Base-by-base conservation (phyloP, 1,139 yeast genomes). In the Hyphopichia khmerensis region DNA sequence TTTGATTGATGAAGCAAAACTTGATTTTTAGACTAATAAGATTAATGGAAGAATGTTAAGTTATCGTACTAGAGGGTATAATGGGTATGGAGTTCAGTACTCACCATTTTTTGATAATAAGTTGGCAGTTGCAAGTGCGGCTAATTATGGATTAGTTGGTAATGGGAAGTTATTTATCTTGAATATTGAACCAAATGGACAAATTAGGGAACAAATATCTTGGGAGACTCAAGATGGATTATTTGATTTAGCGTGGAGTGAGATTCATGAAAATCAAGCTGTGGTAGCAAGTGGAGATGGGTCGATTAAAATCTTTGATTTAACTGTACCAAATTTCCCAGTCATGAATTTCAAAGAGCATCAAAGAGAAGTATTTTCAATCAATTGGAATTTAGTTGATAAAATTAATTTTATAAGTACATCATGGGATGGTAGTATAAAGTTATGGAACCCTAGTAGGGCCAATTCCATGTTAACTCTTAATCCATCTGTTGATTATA, bases 221-320 rank as follows among this genome's bases (percentile, higher is more conserved):
- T 91, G 89, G 72, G 91, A 90, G 48, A 91, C 98, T 1, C 97
- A 91, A 61, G 99, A 93, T 63, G 96, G 97, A 4, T 68, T 91
- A 18, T 90, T 88, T 57, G 96, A 88, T 55, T 67, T 87, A 4
- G 79, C 95, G 1, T 93, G 98, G 98, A 86, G 93, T 44, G 98
- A 93, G 61, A 48, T 75, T 13, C 93, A 93, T 60, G 97, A 89
- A 51, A 90, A 89, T 61, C 98, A 91, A 56, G 75, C 87, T 7
- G 77, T 80, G 3, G 82, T 80, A 0, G 95, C 96, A 16, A 82
- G 86, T 50, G 99, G 99, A 1, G 99, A 93, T 63, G 98, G 98
- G 0, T 73, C 89, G 0, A 67, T 93, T 35, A 85, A 90, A 52
- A 62, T 93, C 43, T 93, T 89, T 60, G 99, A 93, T 62, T 71